Base-by-base conservation (phyloP, 139 green algal genomes). In the Trebouxia sp. region DNA sequence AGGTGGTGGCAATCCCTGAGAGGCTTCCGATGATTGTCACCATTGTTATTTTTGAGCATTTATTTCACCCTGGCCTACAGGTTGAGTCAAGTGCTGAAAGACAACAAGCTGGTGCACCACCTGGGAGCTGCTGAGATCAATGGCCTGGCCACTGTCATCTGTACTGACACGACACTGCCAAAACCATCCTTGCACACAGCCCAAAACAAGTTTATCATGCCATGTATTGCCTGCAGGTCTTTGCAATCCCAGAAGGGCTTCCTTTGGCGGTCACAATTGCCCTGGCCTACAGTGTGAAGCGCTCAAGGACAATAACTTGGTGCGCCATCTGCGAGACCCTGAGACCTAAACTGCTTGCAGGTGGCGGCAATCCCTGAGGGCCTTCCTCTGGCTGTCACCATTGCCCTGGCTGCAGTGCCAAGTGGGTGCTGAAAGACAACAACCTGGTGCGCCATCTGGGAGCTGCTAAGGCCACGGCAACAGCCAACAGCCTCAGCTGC, bases 81-180 rank as follows among this genome's bases (percentile, higher is more conserved):
- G 67, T 92, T 97, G 66, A 88, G 85, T 58, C 83, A 82, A 48
- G 92, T 93, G 89, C 82, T 93, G 76, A 81, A 77, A 30, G 88
- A 93, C 62, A 87, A 93, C 77, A 93, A 93, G 77, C 81, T 93
- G 35, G 90, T 94, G 53, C 85, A 94, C 9, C 88, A 95, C 70
- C 87, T 98, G 78, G 85, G 85, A 43, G 92, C 92, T n/a, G 95
- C 92, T 39, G 94, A 98, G 83, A 97, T 94, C n/a, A 98, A 97
- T 94, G 94, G 90, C 17, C 90, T 79, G 12, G n/a, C n/a, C n/a
- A n/a, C n/a, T n/a, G n/a, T n/a, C n/a, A n/a, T n/a, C n/a, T n/a
- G n/a, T n/a, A n/a, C n/a, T n/a, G n/a, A n/a, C n/a, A n/a, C n/a
- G n/a, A n/a, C n/a, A n/a, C n/a, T n/a, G n/a, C n/a, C n/a, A n/a